Base-by-base conservation (phyloP, 768 basidiomycete species). In the Trametes cingulata region DNA sequence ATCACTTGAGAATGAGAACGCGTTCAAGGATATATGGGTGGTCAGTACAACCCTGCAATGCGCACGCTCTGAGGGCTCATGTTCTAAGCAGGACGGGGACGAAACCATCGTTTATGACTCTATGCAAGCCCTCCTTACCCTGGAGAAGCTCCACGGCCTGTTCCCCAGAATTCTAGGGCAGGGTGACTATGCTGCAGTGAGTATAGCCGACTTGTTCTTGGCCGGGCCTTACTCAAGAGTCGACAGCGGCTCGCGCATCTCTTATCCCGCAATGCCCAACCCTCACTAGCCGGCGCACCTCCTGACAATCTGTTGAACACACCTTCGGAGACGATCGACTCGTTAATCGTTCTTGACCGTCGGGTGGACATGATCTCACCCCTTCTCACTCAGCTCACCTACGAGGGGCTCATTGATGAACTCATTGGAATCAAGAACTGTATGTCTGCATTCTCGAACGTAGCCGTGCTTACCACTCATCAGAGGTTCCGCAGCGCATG, bases 331-430 rank as follows among this genome's bases (percentile, higher is more conserved):
- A 83, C 79, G 51, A 81, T 98, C 54, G 97, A 99, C 71, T 88
- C 86, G 14, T 75, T 98, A 60, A 88, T 99, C 65, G 80, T 98
- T 37, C 67, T 99, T 58, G 97, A 99, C 72, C 86, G 97, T 48
- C 85, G 87, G 35, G 86, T 91, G 10, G 97, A 99, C 69, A 91
- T 98, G 90, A 86, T 98, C 60, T 97, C 97, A 0, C 94, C 97
- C 1, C 78, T 98, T 51, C 83, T 96, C 46, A 98, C 97, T 2
- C 95, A 98, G 68, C 78, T 98, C 57, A 99, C 97, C 0, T 98
- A 98, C 66, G 90, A 98, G 71, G 97, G 97, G 19, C 86, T 99
- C 48, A 80, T 98, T 35, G 97, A 98, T 69, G 97, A 99, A 72
- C 76, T 93, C 36, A 79, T 97, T 47, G 91, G 93, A 0, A 88